These are phyloP conservation scores for Aspergillus hiratsukae DNA, from an alignment of 2,329 filamentous ascomycete genomes.

Conservation along the genomic window DNA sequence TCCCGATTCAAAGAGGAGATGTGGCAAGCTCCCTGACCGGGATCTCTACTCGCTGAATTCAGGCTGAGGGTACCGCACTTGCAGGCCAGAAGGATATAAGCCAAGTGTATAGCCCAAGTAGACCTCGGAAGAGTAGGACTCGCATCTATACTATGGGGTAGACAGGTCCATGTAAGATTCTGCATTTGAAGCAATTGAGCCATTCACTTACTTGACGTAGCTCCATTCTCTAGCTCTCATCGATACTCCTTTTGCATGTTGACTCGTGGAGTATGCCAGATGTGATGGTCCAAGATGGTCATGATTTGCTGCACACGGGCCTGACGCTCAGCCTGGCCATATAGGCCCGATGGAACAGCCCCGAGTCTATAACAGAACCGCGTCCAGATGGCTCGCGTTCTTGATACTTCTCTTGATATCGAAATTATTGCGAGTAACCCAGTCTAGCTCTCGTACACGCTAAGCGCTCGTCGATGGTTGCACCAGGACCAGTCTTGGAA, in stretches of 20 bases:
- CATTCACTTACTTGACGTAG: neutral
- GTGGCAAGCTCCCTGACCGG: neutral
- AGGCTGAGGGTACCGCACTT: neutral
- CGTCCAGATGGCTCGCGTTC: too few relatives aligned
- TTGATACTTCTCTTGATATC: too few relatives aligned
- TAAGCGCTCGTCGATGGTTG: neutral
- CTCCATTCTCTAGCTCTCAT: neutral
- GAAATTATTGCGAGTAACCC: too few relatives aligned
- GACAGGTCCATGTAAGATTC: neutral
- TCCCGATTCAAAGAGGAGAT: neutral
- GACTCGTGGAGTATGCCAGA: neutral
- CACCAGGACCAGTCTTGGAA: neutral
- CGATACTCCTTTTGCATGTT: neutral
- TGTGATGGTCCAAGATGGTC: neutral
- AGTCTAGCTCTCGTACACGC: too few relatives aligned
- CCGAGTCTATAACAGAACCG: too few relatives aligned
- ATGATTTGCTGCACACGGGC: neutral
- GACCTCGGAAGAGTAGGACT: neutral
- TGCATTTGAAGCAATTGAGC: neutral
- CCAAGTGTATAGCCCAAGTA: neutral
- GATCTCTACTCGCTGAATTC: neutral
- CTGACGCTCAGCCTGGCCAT: neutral
- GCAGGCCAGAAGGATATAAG: neutral
- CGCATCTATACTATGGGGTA: neutral
- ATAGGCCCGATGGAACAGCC: too few relatives aligned